These are phyloP conservation scores for Glomus cerebriforme DNA, from an alignment of 192 early-diverging fungal species.

Conservation along the genomic window DNA sequence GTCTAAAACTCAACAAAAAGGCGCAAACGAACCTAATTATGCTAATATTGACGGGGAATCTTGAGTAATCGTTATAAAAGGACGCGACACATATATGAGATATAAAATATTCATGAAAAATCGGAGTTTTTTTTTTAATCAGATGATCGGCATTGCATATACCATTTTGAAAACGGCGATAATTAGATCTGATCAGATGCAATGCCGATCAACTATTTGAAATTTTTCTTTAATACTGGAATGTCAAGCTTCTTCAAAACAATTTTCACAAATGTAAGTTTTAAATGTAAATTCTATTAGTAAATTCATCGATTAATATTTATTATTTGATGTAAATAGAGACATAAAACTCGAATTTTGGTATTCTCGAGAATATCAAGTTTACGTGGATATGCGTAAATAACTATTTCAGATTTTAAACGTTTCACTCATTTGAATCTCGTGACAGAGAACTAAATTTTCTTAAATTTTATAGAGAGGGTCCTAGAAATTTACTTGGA, in stretches of 20 bases:
- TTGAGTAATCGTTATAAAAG: too few species aligned
- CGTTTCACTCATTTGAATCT: neutral
- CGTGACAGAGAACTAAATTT: neutral
- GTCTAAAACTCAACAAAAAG: too few species aligned
- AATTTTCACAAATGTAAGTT: neutral
- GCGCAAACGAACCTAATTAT: too few species aligned
- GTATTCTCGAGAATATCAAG: neutral
- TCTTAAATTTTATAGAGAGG: neutral
- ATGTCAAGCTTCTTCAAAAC: neutral
- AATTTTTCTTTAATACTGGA: too few species aligned
- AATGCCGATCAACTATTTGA: too few species aligned
- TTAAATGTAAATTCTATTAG: neutral
- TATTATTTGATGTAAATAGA: neutral
- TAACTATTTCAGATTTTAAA: neutral
- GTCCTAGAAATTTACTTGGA: neutral
- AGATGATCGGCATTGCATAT: too few species aligned
- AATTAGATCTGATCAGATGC: too few species aligned
- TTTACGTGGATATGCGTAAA: neutral
- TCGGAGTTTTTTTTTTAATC: too few species aligned
- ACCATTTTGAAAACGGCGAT: too few species aligned
- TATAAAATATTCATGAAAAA: too few species aligned
- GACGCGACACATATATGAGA: too few species aligned
- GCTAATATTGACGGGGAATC: too few species aligned
- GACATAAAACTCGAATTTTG: neutral
- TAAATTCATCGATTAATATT: neutral